These are phyloP conservation scores for Ambrosiella xylebori DNA, from an alignment of 2,329 filamentous ascomycete genomes.

Conservation along the genomic window DNA sequence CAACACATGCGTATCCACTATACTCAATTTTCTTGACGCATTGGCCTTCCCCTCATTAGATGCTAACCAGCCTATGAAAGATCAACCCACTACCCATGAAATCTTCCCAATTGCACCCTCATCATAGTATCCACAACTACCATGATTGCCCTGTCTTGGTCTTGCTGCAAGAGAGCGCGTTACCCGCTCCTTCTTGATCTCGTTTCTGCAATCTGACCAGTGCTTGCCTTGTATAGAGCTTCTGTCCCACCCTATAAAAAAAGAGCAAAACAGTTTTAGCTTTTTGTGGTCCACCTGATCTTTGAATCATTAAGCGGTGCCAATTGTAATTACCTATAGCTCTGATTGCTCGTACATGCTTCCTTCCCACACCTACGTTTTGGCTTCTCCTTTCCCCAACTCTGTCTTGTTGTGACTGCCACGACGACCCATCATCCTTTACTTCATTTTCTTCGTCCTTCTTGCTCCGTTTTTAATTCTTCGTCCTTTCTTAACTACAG, in stretches of 20 bases:
- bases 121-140: not conserved
- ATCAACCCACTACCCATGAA: not conserved
- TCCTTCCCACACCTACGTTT: not conserved
- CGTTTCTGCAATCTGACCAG: not conserved
- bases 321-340: not conserved
- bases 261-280: no score
- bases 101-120: not conserved
- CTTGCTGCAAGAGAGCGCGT: not conserved
- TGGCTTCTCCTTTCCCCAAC: conserved; percentile 3
- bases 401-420: not conserved
- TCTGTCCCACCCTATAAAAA: not conserved
- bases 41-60: no score
- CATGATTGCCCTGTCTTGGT: not conserved
- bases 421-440: not conserved
- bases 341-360: not conserved
- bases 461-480: conserved; percentile 2
- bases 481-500: not conserved
- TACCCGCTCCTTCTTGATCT: not conserved
- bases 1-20: no score
- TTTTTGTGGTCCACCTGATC: no score
- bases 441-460: not conserved
- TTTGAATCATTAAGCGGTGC: no score
- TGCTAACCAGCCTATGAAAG: no score
- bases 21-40: no score
- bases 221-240: not conserved